Conservation (phyloP, 805 yeast genomes). For the Nakazawaea wickerhamii region DNA sequence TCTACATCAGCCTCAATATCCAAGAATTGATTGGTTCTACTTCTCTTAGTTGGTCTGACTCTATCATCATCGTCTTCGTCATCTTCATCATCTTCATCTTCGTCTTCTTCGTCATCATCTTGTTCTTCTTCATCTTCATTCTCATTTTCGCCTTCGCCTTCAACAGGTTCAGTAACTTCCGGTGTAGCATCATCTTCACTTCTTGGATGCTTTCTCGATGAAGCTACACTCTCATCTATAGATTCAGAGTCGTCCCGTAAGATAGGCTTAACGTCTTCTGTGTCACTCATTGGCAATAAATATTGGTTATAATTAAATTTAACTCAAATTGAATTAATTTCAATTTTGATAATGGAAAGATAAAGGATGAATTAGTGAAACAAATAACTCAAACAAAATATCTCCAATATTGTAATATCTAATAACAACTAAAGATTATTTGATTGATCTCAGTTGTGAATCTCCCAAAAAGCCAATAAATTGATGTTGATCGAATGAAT, state of each 20-base stretch:
- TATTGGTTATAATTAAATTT: too few relatives aligned
- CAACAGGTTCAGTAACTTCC: neutral
- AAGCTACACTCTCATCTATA: neutral
- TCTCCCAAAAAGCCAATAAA: neutral
- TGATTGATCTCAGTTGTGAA: neutral
- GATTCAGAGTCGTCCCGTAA: constrained; percentile 7
- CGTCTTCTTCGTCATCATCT: constrained; percentile 48
- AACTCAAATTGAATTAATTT: too few relatives aligned
- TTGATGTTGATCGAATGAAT: neutral
- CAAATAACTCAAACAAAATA: neutral
- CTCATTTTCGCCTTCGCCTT: constrained; percentile 26
- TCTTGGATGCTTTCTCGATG: constrained; percentile 4
- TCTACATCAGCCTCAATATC: constrained; percentile 99
- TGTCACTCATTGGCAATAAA: constrained; percentile 14
- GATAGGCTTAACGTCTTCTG: constrained; percentile 8
- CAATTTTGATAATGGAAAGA: too few relatives aligned
- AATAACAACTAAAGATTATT: neutral
- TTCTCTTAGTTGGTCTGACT: constrained; percentile 41
- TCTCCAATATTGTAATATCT: neutral
- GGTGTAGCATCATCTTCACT: constrained; percentile 7
- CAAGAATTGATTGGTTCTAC: constrained; percentile 75
- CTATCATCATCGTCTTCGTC: constrained; percentile 54
- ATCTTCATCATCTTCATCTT: constrained; percentile 40
- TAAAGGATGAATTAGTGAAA: too few relatives aligned
- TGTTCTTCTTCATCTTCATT: constrained; percentile 38